Percentiles rank a stretch among this genome's conserved stretches.
phyloP scores from a whole-genome alignment of 768 basidiomycete genomes.

The Tubosaeta sp. region DNA sequence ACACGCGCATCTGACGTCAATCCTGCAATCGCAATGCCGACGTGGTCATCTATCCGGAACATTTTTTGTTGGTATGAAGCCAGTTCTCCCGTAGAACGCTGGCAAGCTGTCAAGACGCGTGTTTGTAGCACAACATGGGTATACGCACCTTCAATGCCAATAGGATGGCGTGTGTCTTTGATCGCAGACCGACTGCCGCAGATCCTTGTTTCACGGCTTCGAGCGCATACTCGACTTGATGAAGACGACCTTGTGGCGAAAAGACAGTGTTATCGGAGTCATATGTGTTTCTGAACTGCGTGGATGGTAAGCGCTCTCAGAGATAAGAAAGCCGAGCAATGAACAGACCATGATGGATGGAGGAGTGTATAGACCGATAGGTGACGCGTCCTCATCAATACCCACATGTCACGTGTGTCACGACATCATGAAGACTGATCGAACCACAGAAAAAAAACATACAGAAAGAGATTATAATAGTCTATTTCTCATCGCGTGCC shows the following conservation, averaged over 20 bases:
- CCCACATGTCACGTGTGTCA: conserved; percentile 26
- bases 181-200: conserved; percentile 94
- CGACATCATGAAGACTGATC: neutral
- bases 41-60: conserved; percentile 98
- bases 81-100: conserved; percentile 97
- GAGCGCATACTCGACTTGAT: conserved; percentile 97
- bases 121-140: neutral
- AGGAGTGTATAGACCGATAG: conserved; percentile 5
- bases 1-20: conserved; percentile 97
- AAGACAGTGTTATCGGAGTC: conserved; percentile 99
- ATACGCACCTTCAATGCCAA: conserved; percentile 82
- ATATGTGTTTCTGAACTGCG: conserved; percentile 91
- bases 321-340: neutral
- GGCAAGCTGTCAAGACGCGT: conserved; percentile 3
- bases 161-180: conserved; percentile 91
- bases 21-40: conserved; percentile 99
- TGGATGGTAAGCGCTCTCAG: conserved; percentile 1
- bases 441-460: conserved; percentile 7
- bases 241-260: conserved; percentile 93
- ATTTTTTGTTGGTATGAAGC: conserved; percentile 99
- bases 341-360: conserved; percentile 30
- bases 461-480: conserved; percentile 1
- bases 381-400: conserved; percentile 33
- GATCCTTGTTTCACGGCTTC: conserved; percentile 99
- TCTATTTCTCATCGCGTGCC: conserved; percentile 42